Evolutionary conservation across 805 yeast species (phyloP).

Genomic region (Alloascoidea africana): DNA sequence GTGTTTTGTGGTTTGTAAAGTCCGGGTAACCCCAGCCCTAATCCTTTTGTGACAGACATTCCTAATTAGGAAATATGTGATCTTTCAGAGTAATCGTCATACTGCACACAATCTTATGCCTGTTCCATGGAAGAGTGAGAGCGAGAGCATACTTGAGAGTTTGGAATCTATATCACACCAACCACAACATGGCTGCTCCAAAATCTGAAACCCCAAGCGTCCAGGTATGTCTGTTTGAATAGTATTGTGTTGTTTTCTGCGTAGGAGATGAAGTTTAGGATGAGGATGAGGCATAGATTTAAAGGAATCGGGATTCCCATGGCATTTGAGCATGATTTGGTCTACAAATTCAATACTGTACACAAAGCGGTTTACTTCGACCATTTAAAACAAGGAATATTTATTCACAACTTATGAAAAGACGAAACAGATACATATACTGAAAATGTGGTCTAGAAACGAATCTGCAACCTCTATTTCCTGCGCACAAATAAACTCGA

Average conservation of each 20-base stretch:
- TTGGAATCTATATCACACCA: slow-evolving; percentile 7
- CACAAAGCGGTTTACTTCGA: not conserved
- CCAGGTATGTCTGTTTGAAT: slow-evolving; percentile 46
- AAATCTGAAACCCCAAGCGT: slow-evolving; percentile 76
- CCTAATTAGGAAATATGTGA: too few species aligned
- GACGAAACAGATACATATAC: slow-evolving; percentile 4
- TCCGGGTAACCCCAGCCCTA: too few species aligned
- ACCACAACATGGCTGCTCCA: slow-evolving; percentile 17
- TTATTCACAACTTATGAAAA: slow-evolving; percentile 5
- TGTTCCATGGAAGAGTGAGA: too few species aligned
- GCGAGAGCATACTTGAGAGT: too few species aligned
- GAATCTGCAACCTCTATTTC: not conserved
- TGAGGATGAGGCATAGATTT: not conserved
- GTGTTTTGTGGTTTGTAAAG: too few species aligned
- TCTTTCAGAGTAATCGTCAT: too few species aligned
- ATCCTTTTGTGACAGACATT: too few species aligned
- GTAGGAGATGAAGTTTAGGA: not conserved
- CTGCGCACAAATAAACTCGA: not conserved
- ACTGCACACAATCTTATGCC: too few species aligned
- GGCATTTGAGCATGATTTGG: not conserved
- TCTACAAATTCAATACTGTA: not conserved
- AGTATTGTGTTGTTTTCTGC: slow-evolving; percentile 4
- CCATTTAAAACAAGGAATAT: slow-evolving; percentile 2
- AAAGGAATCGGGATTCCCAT: not conserved
- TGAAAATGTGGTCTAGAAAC: not conserved